Base-by-base conservation (phyloP, 2,329 filamentous ascomycete species). In the Beauveria medogensis region DNA sequence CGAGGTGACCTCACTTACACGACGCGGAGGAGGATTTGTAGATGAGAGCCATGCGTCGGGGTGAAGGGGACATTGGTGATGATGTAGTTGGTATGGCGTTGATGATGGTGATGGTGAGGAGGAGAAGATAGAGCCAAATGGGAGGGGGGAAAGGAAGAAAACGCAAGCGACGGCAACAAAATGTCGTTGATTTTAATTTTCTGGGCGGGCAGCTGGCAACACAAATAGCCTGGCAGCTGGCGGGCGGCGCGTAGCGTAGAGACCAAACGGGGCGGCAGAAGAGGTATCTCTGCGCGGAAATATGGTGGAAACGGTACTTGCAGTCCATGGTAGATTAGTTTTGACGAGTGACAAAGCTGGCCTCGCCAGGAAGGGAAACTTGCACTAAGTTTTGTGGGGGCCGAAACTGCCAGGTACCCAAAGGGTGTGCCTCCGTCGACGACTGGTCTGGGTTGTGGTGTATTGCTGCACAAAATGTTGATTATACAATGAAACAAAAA, bases 331-430 rank as follows among this genome's bases (percentile, higher is more conserved):
- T 9, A 2, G 9, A 24, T 46, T 50, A 40, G 26, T 50, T 40
- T 30, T 37, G 57, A 53, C 57, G 40, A 59, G 48, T 54, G 48
- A 59, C 57, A 53, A 46, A 53, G 50, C 24, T 20, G 18, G 57
- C 24, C 41, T 53, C 47, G 48, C 56, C 57, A 53, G 50, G 57
- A 59, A 53, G 40, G 57, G 57, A 53, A 59, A 59, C 50, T 41
- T 46, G 26, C 40, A 59, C 56, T 59, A 59, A 47, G 22, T 47
- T 8, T 22, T 46, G 50, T 54, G 57, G 57, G 57, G 57, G 50
- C 57, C 44, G 50, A 59, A 59, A 20, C 50, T 54, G 16, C 14
- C 18, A 59, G 48, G 57, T 59, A 59, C 41, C 48, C 12, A 54
- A 10, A 8, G 5, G 40, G 26, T 53, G 57, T 5, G 14, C 50